Evolutionary conservation across 768 basidiomycete genomes (phyloP), one percentile per base, ranked within the genome.

Genomic region (Boletus rubroflammeus): DNA sequence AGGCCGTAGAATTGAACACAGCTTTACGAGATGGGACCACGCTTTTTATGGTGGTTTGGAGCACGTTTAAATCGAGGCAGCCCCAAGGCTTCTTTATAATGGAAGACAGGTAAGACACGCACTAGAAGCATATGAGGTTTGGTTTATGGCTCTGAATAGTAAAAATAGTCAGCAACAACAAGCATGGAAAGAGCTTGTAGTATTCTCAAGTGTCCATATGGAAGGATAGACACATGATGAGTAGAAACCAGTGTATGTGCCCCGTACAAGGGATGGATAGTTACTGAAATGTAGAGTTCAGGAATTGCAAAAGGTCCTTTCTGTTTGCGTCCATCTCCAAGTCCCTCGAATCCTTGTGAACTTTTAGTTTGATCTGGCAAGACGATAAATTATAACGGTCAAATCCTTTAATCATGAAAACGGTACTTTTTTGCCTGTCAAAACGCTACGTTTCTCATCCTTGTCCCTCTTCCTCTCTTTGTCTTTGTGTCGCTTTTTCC

Each of bases 391-490:
- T 15, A 40, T 4, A 29, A 21, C 17, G 34, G 0, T 53, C 39
- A 3, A 17, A 4, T 3, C 2, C 6, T 13, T n/a, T 0, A 13
- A 6, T 15, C 4, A 14, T 2, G 9, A n/a, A 14, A 11, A 31
- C 3, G 53, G 48, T 25, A 80, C 82, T 80, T 82, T 84, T 62
- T 84, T 84, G 0, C 83, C 83, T 3, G 83, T 85, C 55, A 85
- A 59, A 28, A 82, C 71, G 58, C 83, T 85, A 21, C 82, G 72
- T 42, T 76, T 70, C 53, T 81, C 81, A 15, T 78, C 77, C 54
- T 72, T 71, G 36, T 73, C 73, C 46, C 68, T 75, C 28, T 72
- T 69, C 53, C 55, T 71, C 26, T 67, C 65, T 34, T 67, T 72
- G 7, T 70, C 66, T 48, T 65, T 71, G 58, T 72, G 71, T 17